Base-by-base conservation (phyloP, 208 protist genomes). In the Endotrypanum monterogeii region DNA sequence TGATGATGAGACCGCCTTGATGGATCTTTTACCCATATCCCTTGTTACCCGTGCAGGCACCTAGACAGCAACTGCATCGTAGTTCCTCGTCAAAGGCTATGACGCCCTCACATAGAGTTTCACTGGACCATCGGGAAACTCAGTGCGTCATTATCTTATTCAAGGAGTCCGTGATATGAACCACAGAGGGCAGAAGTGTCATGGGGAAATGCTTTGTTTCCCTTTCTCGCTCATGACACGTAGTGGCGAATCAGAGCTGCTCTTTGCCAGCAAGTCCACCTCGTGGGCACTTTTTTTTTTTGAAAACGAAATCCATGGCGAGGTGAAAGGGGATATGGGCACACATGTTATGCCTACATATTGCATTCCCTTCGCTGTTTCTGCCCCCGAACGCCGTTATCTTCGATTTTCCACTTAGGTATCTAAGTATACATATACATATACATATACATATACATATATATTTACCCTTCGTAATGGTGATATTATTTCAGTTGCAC, bases 21-120 rank as follows among this genome's bases (percentile, higher is more conserved):
- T 54, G 41, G 78, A 77, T 25, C 75, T 82, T 50, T 66, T 76
- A 35, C 77, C 71, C 37, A 77, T 82, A 48, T 76, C 77, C 0
- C 71, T 76, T 18, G 50, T 82, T 51, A 82, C 71, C 6, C 77
- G 66, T 44, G 77, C 67, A 20, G 66, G 65, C 16, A 51, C 52
- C 20, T 82, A 73, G 44, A 28, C 18, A 20, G 50, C 48, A 12
- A 54, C 63, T 20, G 28, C 63, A 28, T 11, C 44, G 63, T 20
- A 54, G 25, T 14, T 44, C n/a, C 39, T 28, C n/a, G 35, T 12
- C 25, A 14, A 44, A n/a, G 32, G 44, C 44, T 0, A 35, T 37
- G 20, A 37, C 44, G 16, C 28, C 32, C 11, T 68, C 41, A 68
- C 28, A 16, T 35, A 54, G n/a, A 11, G 8, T 9, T 35, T 28